phyloP scores from a whole-genome alignment of 2,329 filamentous ascomycete genomes.

The Diaporthe aspalathi region DNA sequence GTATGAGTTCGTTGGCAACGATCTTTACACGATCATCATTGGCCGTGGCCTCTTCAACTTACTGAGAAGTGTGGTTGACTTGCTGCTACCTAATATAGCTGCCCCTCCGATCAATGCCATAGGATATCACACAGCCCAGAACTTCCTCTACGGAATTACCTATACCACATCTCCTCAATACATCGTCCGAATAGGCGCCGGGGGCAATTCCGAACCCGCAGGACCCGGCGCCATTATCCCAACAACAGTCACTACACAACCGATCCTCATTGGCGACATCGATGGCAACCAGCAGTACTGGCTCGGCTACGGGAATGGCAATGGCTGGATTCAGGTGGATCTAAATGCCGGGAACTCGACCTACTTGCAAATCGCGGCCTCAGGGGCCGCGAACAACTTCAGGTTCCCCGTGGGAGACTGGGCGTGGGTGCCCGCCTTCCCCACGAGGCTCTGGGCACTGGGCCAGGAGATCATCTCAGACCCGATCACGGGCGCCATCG shows the following conservation, averaged over 20 bases:
- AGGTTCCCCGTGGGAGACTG: background rate
- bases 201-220: background rate
- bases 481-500: background rate
- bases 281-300: slow-evolving; percentile 14
- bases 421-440: background rate
- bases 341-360: background rate
- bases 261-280: slow-evolving; percentile 13
- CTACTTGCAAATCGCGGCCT: background rate
- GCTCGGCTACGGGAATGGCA: background rate
- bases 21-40: background rate
- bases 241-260: background rate
- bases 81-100: background rate
- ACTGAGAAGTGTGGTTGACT: background rate
- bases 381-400: background rate
- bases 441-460: background rate
- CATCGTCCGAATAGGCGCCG: slow-evolving; percentile 7
- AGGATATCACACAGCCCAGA: background rate
- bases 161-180: background rate
- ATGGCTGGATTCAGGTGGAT: background rate
- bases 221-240: background rate
- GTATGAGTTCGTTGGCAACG: background rate
- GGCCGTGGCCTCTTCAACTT: background rate
- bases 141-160: background rate
- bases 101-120: background rate
- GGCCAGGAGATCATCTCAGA: background rate